Percentiles rank a stretch among this genome's conserved stretches.
Evolutionary conservation across 2,329 filamentous ascomycete species (phyloP).

Genomic region (Tympanopsis confertula): DNA sequence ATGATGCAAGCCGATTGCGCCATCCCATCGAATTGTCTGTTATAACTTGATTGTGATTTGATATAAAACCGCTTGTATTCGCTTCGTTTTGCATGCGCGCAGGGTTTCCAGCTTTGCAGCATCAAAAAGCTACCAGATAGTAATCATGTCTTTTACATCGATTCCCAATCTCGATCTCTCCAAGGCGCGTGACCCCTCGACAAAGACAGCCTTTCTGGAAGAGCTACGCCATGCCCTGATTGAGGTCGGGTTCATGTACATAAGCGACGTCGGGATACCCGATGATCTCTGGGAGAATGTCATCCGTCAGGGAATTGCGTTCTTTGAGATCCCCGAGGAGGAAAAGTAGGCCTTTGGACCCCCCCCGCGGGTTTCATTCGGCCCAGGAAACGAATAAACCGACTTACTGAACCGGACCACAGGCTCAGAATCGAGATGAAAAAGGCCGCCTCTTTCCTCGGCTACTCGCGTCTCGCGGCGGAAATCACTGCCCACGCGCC

Average conservation of each 20-base stretch:
- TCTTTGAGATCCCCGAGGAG: conserved; percentile 77
- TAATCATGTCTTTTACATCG: conserved; percentile 63
- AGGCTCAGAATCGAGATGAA: conserved; percentile 68
- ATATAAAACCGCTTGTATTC: no score
- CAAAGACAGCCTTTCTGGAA: conserved; percentile 62
- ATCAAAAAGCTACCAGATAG: no score
- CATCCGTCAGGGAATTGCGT: conserved; percentile 54
- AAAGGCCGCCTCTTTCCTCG: conserved; percentile 60
- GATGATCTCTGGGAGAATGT: conserved; percentile 55
- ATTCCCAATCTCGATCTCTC: conserved; percentile 72
- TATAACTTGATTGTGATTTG: no score
- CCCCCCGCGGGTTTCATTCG: no score
- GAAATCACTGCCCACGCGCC: conserved; percentile 63
- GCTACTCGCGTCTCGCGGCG: conserved; percentile 54
- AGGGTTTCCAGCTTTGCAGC: no score
- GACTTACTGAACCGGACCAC: conserved; percentile 55
- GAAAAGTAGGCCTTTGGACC: no score
- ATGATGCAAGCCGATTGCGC: no score
- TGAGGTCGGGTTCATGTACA: conserved; percentile 76
- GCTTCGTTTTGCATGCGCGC: no score
- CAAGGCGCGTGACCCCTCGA: conserved; percentile 45
- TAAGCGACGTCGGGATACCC: conserved; percentile 67
- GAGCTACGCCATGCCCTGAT: conserved; percentile 66
- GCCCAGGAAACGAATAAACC: no score
- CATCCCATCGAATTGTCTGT: no score